These are phyloP conservation scores for Amylostereum areolatum DNA, from an alignment of 1,284 basidiomycete species.

Conservation along the genomic window DNA sequence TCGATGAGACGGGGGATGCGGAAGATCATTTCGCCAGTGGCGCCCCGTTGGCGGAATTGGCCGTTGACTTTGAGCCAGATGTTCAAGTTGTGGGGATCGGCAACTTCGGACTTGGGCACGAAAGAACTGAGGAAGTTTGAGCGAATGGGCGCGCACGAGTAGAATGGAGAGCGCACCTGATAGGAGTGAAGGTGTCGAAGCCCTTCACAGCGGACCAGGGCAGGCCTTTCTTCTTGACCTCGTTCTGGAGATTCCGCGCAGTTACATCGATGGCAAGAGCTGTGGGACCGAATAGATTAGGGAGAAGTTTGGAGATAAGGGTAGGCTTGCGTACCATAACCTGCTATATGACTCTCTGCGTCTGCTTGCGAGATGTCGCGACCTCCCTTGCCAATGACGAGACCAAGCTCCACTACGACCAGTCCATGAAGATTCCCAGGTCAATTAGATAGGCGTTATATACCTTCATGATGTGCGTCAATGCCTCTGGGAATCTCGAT, in stretches of 20 bases:
- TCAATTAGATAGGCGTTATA: conserved; percentile 10
- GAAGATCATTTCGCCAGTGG: conserved; percentile 91
- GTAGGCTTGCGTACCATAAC: conserved; percentile 60
- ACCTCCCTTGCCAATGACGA: conserved; percentile 87
- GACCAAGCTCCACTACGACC: conserved; percentile 84
- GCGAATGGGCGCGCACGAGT: too few relatives aligned
- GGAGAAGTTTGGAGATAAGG: not conserved
- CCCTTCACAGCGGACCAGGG: conserved; percentile 89
- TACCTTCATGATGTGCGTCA: conserved; percentile 88
- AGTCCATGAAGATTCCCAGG: not conserved
- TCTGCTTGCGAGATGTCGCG: conserved; percentile 73
- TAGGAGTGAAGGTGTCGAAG: conserved; percentile 67
- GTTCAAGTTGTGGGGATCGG: conserved; percentile 71
- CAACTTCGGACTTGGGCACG: conserved; percentile 69
- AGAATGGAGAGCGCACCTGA: conserved; percentile 43
- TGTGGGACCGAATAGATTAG: conserved; percentile 22
- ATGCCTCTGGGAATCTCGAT: conserved; percentile 87
- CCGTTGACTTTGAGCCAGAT: conserved; percentile 87
- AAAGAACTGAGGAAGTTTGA: conserved; percentile 49
- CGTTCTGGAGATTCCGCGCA: conserved; percentile 91
- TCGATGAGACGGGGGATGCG: conserved; percentile 85
- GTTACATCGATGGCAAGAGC: conserved; percentile 95
- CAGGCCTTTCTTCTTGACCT: conserved; percentile 86
- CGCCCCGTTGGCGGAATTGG: conserved; percentile 77
- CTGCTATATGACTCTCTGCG: conserved; percentile 80